Conservation (phyloP, 306 rosid species). For the Rosa lucieae region DNA sequence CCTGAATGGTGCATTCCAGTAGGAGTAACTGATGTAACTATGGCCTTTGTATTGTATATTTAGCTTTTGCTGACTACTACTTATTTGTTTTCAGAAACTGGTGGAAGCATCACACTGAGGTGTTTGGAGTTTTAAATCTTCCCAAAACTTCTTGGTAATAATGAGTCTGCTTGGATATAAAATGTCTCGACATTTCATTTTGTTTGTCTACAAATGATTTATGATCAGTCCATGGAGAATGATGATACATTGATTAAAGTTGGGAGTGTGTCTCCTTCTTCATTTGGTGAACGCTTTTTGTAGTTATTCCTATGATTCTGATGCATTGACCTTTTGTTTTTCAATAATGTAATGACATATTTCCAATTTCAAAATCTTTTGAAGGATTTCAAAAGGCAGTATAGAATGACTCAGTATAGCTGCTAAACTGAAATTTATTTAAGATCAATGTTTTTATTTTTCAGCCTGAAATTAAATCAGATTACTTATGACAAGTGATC, state of each 20-base stretch:
- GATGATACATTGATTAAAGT: constrained; percentile 26
- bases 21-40: not conserved
- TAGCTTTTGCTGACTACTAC: constrained; percentile 27
- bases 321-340: constrained; percentile 12
- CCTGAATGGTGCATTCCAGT: not conserved
- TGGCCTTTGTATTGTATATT: constrained; percentile 12
- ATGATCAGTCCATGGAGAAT: constrained; percentile 31
- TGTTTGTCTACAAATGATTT: constrained; percentile 36
- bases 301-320: constrained; percentile 1
- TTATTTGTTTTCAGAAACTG: constrained; percentile 52
- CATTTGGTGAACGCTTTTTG: constrained; percentile 22
- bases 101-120: constrained; percentile 57
- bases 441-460: not conserved
- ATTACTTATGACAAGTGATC: not conserved
- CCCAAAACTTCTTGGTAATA: constrained; percentile 44
- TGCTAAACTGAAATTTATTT: not conserved
- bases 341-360: constrained; percentile 23
- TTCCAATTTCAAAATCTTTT: not conserved
- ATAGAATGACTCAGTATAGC: not conserved
- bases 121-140: constrained; percentile 24
- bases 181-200: constrained; percentile 25
- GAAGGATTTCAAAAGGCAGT: not conserved
- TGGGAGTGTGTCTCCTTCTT: constrained; percentile 9
- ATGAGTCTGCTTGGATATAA: constrained; percentile 42
- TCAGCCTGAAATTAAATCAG: not conserved